Base-by-base conservation (phyloP, 2,329 filamentous ascomycete species). In the Fusarium globosum region DNA sequence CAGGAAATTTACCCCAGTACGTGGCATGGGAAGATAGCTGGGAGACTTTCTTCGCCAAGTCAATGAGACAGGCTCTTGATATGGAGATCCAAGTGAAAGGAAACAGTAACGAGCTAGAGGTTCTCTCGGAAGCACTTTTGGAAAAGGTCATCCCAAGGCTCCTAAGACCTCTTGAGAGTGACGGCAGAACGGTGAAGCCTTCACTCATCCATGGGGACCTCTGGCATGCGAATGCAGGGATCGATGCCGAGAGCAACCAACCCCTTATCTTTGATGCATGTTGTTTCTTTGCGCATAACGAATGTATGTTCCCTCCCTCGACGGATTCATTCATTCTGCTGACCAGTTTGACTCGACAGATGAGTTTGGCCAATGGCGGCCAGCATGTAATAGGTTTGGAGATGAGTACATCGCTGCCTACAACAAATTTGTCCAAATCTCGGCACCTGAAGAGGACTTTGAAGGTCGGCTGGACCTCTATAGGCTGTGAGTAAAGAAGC, bases 71-170 rank as follows among this genome's bases (percentile, higher is more conserved):
- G 0, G 35, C 51, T 2, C 51, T 53, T 21, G 35, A 38, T 13
- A 23, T 53, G 0, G 51, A 53, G 35, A 38, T 38, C 13, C 4
- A 1, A 0, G 18, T 38, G 23, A 53, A 53, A 38, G 51, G 35
- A 0, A 38, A 6, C 0, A 39, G 14, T 0, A 2, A 15, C 2
- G 51, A 53, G 18, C 13, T 53, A 0, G 23, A 53, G 23, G 5
- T 39, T 53, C 51, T 53, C 0, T 39, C 35, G 4, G 0, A 53
- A 13, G 51, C n/a, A 0, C 51, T 53, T 7, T 53, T 53, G 14
- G 51, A 53, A 0, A 28, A 38, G 23, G 51, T 53, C 0, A 53
- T 53, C 5, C 35, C 35, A 0, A 38, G 51, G 14, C 51, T 53
- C 7, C 1, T 53, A 0, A 53, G 35, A 0, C 51, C 33, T 38